A percentile compares a stretch with the other conserved stretches of the same genome.
Conservation (phyloP, 176 grass and related monocot species). For the Miscanthus lutarioriparius region DNA sequence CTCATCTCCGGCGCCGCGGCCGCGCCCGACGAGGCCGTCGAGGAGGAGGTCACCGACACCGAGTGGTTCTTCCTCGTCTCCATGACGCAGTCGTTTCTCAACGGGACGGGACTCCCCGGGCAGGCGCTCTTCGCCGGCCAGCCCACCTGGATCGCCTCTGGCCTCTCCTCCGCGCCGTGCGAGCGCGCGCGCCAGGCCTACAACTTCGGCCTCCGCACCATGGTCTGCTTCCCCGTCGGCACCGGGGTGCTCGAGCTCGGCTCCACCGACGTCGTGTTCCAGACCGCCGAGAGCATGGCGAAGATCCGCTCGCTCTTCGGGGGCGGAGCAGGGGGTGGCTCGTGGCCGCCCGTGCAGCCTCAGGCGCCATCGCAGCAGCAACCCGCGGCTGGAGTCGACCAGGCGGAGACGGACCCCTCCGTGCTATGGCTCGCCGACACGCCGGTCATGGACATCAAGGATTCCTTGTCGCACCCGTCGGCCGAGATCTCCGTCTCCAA, state of each 20-base stretch:
- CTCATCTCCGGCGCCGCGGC: slow-evolving; percentile 63
- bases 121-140: slow-evolving; percentile 55
- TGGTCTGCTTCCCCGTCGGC: slow-evolving; percentile 82
- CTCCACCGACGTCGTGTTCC: slow-evolving; percentile 73
- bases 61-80: slow-evolving; percentile 99
- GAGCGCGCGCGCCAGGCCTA: slow-evolving; percentile 78
- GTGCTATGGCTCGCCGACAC: slow-evolving; percentile 81
- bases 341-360: slow-evolving; percentile 18
- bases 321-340: slow-evolving; percentile 14
- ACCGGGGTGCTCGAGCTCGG: slow-evolving; percentile 92
- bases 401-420: slow-evolving; percentile 79
- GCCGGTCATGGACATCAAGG: slow-evolving; percentile 68
- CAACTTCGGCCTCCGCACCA: slow-evolving; percentile 80
- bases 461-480: slow-evolving; percentile 45
- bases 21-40: slow-evolving; percentile 61
- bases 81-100: slow-evolving; percentile 88
- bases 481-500: slow-evolving; percentile 78
- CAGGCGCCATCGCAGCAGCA: neutral
- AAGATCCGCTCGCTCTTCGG: slow-evolving; percentile 71
- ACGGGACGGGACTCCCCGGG: slow-evolving; percentile 52
- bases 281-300: slow-evolving; percentile 57
- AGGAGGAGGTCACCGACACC: slow-evolving; percentile 93
- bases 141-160: slow-evolving; percentile 59
- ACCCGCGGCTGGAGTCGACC: slow-evolving; percentile 17
- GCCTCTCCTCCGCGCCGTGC: slow-evolving; percentile 48